Conservation (phyloP, 768 basidiomycete genomes). For the Cubamyces sp. region DNA sequence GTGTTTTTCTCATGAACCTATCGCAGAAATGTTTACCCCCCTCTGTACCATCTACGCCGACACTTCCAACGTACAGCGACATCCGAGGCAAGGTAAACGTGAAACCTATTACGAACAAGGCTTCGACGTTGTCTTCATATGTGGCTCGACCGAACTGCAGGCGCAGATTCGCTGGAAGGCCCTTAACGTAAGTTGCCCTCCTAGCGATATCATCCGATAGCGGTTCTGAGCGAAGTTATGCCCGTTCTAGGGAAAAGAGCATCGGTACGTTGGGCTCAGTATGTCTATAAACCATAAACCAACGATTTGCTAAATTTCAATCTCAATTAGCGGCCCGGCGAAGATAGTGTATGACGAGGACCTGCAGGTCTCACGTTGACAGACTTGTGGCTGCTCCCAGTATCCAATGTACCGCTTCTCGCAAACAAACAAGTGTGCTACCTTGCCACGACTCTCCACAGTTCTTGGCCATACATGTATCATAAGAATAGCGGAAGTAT, state of each 20-base stretch:
- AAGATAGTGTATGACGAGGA: constrained; percentile 22
- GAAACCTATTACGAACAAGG: constrained; percentile 36
- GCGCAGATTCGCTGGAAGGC: constrained; percentile 53
- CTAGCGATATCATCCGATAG: neutral
- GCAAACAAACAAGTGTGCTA: too few relatives aligned
- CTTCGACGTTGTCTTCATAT: constrained; percentile 46
- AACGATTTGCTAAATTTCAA: neutral
- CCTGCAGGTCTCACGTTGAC: too few relatives aligned
- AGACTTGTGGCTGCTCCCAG: too few relatives aligned
- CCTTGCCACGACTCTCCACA: neutral
- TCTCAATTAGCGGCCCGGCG: constrained; percentile 18
- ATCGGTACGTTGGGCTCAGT: constrained; percentile 1
- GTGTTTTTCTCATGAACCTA: neutral
- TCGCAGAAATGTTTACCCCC: constrained; percentile 39
- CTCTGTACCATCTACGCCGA: constrained; percentile 42
- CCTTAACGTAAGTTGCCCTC: constrained; percentile 21
- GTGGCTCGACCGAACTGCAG: constrained; percentile 51
- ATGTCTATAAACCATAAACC: neutral
- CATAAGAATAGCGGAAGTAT: neutral
- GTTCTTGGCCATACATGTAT: constrained; percentile 3
- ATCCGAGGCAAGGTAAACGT: neutral
- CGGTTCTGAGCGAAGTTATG: neutral
- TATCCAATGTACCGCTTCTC: too few relatives aligned
- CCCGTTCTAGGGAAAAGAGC: constrained; percentile 19
- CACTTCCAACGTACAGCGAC: constrained; percentile 31